Percentiles rank a stretch among this genome's conserved stretches.
phyloP scores from a whole-genome alignment of 2,329 filamentous ascomycete species.

The Epichloe elymi region DNA sequence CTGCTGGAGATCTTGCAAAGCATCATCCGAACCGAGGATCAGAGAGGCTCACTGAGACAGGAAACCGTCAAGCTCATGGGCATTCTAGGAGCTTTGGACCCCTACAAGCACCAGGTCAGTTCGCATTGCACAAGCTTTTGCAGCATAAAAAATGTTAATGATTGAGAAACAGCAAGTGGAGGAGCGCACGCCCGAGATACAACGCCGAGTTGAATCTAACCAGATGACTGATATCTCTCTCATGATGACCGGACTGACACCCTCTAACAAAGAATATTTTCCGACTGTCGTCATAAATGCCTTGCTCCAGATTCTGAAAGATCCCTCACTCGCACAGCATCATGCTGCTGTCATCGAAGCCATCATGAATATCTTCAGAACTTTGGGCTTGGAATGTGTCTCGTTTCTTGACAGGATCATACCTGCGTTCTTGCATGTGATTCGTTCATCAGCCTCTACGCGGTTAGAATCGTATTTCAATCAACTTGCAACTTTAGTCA shows the following conservation, averaged over 20 bases:
- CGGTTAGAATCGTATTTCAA: conserved; percentile 95
- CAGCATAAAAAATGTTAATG: conserved; percentile 2
- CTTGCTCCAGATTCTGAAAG: conserved; percentile 80
- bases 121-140: not conserved
- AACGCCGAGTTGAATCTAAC: conserved; percentile 48
- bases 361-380: conserved; percentile 98
- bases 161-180: conserved; percentile 51
- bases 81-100: conserved; percentile 86
- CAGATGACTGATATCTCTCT: conserved; percentile 84
- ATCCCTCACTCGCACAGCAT: conserved; percentile 77
- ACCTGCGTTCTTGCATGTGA: conserved; percentile 83
- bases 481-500: conserved; percentile 82
- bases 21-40: conserved; percentile 82
- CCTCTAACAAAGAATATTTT: conserved; percentile 96
- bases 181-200: conserved; percentile 73
- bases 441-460: conserved; percentile 63
- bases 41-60: conserved; percentile 70
- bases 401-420: conserved; percentile 90
- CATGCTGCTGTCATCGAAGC: conserved; percentile 92
- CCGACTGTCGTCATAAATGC: conserved; percentile 97
- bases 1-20: conserved; percentile 84
- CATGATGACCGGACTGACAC: conserved; percentile 94
- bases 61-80: conserved; percentile 96
- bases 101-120: conserved; percentile 74
- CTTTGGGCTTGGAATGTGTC: conserved; percentile 88